Percentiles rank a stretch among this genome's conserved stretches.
phyloP scores from a whole-genome alignment of 2,329 filamentous ascomycete species.

The Exophiala sideris region DNA sequence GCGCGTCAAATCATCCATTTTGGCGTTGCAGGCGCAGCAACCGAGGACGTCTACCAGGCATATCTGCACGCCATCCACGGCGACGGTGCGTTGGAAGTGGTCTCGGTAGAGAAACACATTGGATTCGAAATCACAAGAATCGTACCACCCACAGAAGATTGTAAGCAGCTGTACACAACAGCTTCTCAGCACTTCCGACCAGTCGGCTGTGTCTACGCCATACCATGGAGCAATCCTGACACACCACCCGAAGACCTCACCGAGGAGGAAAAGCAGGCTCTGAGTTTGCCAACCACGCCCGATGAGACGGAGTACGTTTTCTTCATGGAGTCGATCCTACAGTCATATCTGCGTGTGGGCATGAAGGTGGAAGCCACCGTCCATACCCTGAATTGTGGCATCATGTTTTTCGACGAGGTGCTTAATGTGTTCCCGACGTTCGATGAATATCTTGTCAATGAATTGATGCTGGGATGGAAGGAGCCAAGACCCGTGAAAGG shows the following conservation, averaged over 20 bases:
- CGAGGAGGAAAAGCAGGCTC: conserved; percentile 29
- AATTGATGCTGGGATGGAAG: conserved; percentile 66
- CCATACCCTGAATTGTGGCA: conserved; percentile 56
- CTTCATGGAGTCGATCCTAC: conserved; percentile 63
- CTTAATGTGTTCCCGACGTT: conserved; percentile 58
- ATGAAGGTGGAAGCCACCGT: conserved; percentile 60
- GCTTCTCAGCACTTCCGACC: conserved; percentile 45
- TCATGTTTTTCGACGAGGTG: conserved; percentile 63
- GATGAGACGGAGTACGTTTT: conserved; percentile 50
- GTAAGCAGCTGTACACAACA: conserved; percentile 47
- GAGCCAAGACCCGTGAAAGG: conserved; percentile 41
- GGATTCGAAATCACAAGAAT: conserved; percentile 61
- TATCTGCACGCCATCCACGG: conserved; percentile 38
- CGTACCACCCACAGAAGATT: conserved; percentile 43
- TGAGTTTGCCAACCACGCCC: conserved; percentile 8
- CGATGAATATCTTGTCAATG: conserved; percentile 64
- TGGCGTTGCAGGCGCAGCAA: conserved; percentile 48
- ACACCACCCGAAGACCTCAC: conserved; percentile 38
- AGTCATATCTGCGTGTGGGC: conserved; percentile 59
- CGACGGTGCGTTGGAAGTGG: conserved; percentile 38
- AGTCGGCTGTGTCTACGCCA: conserved; percentile 54
- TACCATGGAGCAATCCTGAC: conserved; percentile 47
- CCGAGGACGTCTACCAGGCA: conserved; percentile 35
- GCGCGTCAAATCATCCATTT: conserved; percentile 51
- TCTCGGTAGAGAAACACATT: conserved; percentile 48